These are phyloP conservation scores for Alternaria gansuensis DNA, from an alignment of 2,329 filamentous ascomycete genomes.

Conservation along the genomic window DNA sequence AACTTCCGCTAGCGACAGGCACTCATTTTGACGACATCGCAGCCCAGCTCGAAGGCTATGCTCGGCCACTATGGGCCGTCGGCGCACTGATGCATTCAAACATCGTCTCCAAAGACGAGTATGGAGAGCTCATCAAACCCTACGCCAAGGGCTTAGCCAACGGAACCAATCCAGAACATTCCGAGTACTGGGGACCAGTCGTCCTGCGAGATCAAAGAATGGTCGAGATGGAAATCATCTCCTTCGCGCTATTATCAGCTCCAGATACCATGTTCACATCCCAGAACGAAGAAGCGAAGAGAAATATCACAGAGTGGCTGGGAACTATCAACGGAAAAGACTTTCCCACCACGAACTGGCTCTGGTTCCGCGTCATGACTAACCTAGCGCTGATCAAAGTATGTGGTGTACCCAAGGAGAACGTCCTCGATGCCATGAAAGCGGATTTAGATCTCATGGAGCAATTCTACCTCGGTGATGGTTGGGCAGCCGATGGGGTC, in stretches of 20 bases:
- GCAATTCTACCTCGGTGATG: conserved; percentile 56
- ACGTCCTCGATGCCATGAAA: conserved; percentile 53
- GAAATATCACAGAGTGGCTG: conserved; percentile 56
- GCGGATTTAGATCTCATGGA: conserved; percentile 58
- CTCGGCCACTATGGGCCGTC: conserved; percentile 48
- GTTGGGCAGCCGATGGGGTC: conserved; percentile 60
- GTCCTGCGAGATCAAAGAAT: conserved; percentile 61
- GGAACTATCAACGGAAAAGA: conserved; percentile 55
- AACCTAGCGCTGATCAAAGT: conserved; percentile 59
- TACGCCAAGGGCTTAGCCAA: conserved; percentile 47
- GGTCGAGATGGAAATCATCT: conserved; percentile 64
- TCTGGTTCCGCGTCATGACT: conserved; percentile 63
- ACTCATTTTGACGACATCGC: conserved; percentile 51
- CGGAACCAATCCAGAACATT: conserved; percentile 47
- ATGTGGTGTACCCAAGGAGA: conserved; percentile 50
- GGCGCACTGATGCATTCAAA: conserved; percentile 40
- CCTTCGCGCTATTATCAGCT: conserved; percentile 59
- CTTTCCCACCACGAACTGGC: conserved; percentile 62
- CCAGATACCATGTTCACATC: conserved; percentile 52
- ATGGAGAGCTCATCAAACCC: conserved; percentile 33
- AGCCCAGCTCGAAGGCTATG: conserved; percentile 49
- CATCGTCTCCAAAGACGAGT: conserved; percentile 25
- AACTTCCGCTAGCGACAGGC: conserved; percentile 43
- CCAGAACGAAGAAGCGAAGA: conserved; percentile 42
- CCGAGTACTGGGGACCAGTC: conserved; percentile 61